Evolutionary conservation across 768 basidiomycete species (phyloP).

Genomic region (Terana coerulea): DNA sequence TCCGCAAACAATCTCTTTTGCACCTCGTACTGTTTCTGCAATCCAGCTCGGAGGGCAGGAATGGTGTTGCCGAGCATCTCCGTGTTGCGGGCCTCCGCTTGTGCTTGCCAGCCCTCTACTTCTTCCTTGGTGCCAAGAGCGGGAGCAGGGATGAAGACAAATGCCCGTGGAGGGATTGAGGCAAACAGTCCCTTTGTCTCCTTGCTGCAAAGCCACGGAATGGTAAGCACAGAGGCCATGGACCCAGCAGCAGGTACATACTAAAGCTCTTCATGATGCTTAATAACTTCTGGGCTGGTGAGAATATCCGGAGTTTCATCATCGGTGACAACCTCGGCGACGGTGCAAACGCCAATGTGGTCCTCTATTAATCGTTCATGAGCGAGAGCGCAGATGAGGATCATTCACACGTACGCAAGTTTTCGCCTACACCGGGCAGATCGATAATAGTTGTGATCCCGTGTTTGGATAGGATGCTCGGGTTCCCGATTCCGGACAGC

Average conservation of each 20-base stretch:
- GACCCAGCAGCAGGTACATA: too few species aligned
- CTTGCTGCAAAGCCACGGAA: neutral
- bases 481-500: constrained; percentile 46
- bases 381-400: constrained; percentile 26
- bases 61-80: constrained; percentile 1
- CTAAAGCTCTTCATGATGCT: constrained; percentile 12
- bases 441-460: constrained; percentile 34
- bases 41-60: neutral
- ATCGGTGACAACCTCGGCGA: constrained; percentile 2
- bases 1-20: constrained; percentile 1
- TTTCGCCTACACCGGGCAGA: constrained; percentile 47
- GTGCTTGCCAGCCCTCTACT: constrained; percentile 2
- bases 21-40: constrained; percentile 11
- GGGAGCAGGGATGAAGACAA: constrained; percentile 5
- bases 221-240: too few species aligned
- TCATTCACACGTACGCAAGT: constrained; percentile 37
- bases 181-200: constrained; percentile 9
- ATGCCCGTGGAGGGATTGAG: constrained; percentile 1
- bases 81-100: neutral
- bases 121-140: constrained; percentile 6
- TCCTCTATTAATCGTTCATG: too few species aligned
- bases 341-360: constrained; percentile 4
- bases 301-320: constrained; percentile 7
- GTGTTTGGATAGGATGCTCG: constrained; percentile 25
- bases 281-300: neutral